Evolutionary conservation across 352 stramenopile genomes (phyloP), one percentile per base, ranked within the genome.

Genomic region (Phytophthora colocasiae): DNA sequence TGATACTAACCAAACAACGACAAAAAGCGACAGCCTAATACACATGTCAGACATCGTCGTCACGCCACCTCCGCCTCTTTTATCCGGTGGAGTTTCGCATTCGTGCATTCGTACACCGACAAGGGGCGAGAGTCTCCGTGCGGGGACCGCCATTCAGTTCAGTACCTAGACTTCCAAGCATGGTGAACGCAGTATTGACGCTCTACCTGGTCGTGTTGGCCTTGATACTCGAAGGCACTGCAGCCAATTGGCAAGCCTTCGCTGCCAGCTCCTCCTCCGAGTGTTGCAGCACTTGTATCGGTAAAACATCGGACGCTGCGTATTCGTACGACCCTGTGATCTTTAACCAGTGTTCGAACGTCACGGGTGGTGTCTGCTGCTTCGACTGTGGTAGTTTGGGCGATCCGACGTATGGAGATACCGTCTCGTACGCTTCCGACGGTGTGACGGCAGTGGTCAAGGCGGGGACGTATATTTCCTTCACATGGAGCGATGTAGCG

Each of bases 281-380:
- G 32, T 91, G 83, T 75, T 91, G 83, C 59, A 78, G 64, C 38
- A 85, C 58, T 6, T 91, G 83, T 55, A 91, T 91, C 66, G 83
- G 80, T 48, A 90, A 91, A 65, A 78, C 80, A 22, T 72, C 83
- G 29, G 58, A 68, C 58, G 39, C 70, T 4, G 56, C 69, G 47
- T 92, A 89, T 75, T 77, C 73, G 29, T 92, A 92, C 73, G 84
- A 92, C 67, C 81, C 84, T 27, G 45, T 89, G 2, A 64, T 92
- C 39, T 83, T 83, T 71, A 53, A 43, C 8, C 69, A 92, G 57
- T 92, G 84, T 57, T 63, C 73, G 15, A 76, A 69, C 29, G 73
- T 78, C 1, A 78, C 69, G 5, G 63, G 71, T 27, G 81, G 84
- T 24, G 75, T 92, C 44, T 92, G 84, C 69, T 92, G 84, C 77